Base-by-base conservation (phyloP, 176 grass and related monocot species). In the Neostapfia colusana region DNA sequence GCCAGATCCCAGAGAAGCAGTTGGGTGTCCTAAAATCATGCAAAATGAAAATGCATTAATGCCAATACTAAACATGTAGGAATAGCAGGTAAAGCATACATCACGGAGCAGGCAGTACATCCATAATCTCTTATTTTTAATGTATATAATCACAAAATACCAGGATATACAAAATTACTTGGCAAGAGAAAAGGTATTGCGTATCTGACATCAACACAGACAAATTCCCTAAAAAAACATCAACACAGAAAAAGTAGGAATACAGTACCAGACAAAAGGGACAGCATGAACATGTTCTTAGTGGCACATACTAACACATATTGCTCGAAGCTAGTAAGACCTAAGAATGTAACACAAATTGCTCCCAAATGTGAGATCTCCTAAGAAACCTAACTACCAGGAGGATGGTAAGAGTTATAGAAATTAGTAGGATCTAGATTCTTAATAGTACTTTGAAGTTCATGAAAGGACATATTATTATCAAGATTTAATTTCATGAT, bases 1-100 rank as follows among this genome's bases (percentile, higher is more conserved):
- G 83, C 89, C 61, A 99, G 68, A 45, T 95, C 96, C 92, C 92
- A 99, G 42, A 95, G 71, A 46, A 95, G 89, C 27, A 99, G 81
- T 54, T 95, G 96, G 6, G 92, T 90, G 61, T 99, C 92, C 95
- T 99, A 57, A 23, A 11, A 83, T 18, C 20, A 79, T n/a, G 51
- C 8, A 60, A 79, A 49, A 15, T 48, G 10, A 51, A 69, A 69
- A 27, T 18, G 36, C 37, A 64, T 50, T 51, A 87, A 35, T 80
- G 13, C 25, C 16, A 26, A 51, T n/a, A 78, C 45, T 58, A 55
- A 39, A 51, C 57, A 12, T 70, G 57, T 54, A 51, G 1, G 51
- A 73, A 45, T 34, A 61, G 5, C 45, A 48, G 16, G 14, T 48
- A 16, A 45, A 48, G 45, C 45, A 48, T 48, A 48, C 11, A 67